Base-by-base conservation (phyloP, 768 basidiomycete genomes). In the Hortiboletus campestris region DNA sequence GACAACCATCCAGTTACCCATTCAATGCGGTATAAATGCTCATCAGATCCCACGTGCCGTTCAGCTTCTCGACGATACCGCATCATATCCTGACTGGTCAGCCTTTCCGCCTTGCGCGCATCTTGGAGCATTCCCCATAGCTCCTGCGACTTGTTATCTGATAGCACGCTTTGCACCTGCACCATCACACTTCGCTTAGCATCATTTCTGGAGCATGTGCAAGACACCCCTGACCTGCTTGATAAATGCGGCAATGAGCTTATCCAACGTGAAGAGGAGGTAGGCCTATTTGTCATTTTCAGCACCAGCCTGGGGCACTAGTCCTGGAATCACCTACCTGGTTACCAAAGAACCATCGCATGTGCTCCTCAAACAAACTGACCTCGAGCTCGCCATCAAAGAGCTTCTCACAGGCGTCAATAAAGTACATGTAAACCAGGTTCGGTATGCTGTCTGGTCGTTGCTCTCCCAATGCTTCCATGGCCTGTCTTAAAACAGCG, bases 371-470 rank as follows among this genome's bases (percentile, higher is more conserved):
- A 64, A 94, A 98, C 20, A 86, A 84, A n/a, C 81, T 75, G 67
- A 88, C 90, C 70, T 98, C 97, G 56, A 98, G 79, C 67, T 98
- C 95, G 58, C 83, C 88, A 64, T 94, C 94, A 67, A 98, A 98
- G 40, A 96, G 72, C 78, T 91, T 91, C 73, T 98, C 96, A 69
- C 91, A 93, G 11, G 91, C 88, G 55, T 88, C 90, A 34, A 98
- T 76, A 49, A 96, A 80, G 65, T 95, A 94, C 75, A 85, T 78
- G 74, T 98, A 98, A 57, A 92, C 88, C 66, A 89, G 80, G 61
- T 88, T 86, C 40, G 78, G 73, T 28, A 78, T 76, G 39, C 78
- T 76, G 32, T 70, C 70, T 32, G 79, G 72, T 46, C 72, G 73
- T 43, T 76, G 76, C 41, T 78, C 78, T 25, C 84, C 83, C 39